Evolutionary conservation across 2,329 filamentous ascomycete genomes (phyloP), one percentile per base, ranked within the genome.

Genomic region (Camptophora hylomeconis): DNA sequence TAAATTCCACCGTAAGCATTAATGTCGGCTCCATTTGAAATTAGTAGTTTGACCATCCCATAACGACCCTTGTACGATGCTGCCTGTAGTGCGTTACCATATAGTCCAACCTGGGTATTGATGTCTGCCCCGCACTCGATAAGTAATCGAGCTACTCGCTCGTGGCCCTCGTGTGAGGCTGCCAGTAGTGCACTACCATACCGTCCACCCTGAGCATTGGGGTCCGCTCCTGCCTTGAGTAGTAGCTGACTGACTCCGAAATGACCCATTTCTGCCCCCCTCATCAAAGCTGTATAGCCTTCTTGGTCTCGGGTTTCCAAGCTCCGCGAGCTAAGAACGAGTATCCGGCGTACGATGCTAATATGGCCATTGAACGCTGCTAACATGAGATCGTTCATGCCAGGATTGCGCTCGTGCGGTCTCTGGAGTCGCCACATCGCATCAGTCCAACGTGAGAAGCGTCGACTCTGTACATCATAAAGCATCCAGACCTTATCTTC

Each of bases 1-100:
- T 44, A 35, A 8, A 19, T 15, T 8, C 40, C 38, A 11, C 23
- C 35, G 19, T 32, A n/a, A 9, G 31, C 29, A 26, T 39, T 37
- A 25, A 42, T 28, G 26, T 44, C 33, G 7, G 42, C 45, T 9
- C 36, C 33, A 7, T 37, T 18, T 11, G 39, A 35, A 24, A 46
- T 29, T 4, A 47, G 38, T 17, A 45, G 13, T 32, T 31, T 30
- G 2, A 45, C 41, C 13, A 38, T 24, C 11, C 16, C 13, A 17
- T 27, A 14, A 22, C 31, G 18, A 9, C 32, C 17, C 5, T 14
- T 11, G 4, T 12, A 5, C 15, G 20, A 32, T 24, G 32, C 32
- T 14, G 22, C 28, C 21, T 31, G 11, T 10, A 35, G 28, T 17
- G 29, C 24, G 20, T 17, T 32, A 18, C 29, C 24, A 17, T 11